A percentile compares a stretch with the other conserved stretches of the same genome.
phyloP scores from a whole-genome alignment of 768 basidiomycete species.

The Termitomyces sp. region DNA sequence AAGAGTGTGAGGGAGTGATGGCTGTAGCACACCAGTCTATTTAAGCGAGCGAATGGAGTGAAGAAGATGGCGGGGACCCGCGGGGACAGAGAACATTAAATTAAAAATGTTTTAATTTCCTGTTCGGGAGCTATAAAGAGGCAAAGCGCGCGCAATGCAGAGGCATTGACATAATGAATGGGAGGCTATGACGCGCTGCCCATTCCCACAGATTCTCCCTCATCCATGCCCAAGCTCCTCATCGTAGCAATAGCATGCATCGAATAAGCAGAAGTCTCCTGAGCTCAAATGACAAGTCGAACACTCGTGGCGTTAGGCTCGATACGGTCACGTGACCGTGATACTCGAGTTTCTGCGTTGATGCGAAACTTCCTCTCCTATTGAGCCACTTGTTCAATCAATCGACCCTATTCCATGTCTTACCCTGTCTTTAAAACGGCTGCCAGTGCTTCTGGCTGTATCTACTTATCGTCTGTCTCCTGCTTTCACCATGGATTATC shows the following conservation, averaged over 20 bases:
- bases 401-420: constrained; percentile 6
- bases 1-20: background rate
- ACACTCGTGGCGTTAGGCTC: background rate
- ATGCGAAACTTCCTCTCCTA: background rate
- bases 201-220: background rate
- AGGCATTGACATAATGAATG: background rate
- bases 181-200: background rate
- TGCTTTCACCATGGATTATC: background rate
- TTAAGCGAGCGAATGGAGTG: background rate
- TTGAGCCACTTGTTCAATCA: background rate
- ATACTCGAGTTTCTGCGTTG: background rate
- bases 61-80: background rate
- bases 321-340: background rate
- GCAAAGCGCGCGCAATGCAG: no score
- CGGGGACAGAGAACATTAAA: background rate
- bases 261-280: background rate
- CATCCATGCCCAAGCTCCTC: background rate
- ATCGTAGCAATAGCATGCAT: background rate
- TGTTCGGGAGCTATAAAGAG: background rate
- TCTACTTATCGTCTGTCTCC: background rate
- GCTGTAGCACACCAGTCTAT: background rate
- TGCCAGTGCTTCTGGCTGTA: background rate
- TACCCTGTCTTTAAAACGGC: background rate
- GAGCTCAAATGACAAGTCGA: background rate
- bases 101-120: background rate